Base-by-base conservation (phyloP, 805 yeast species). In the Wickerhamiella cacticola region DNA sequence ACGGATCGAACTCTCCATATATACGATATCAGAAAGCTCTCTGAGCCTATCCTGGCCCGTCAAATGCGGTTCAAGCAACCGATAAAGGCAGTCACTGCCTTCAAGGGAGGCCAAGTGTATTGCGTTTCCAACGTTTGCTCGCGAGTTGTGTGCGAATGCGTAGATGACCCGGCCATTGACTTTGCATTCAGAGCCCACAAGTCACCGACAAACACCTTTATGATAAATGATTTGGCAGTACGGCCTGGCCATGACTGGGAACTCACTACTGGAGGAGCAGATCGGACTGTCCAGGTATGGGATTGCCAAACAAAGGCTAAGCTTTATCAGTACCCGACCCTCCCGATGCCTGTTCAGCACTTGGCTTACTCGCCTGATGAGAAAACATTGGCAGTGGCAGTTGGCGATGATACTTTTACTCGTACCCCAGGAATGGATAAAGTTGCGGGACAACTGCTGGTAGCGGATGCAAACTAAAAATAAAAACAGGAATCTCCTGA, bases 231-330 rank as follows among this genome's bases (percentile, higher is more conserved):
- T 7, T 58, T 73, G 2, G 63, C 59, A 7, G 64, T 67, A 44
- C 60, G 62, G 2, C 31, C 39, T 19, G 49, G 60, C 45, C 33
- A 19, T 15, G 28, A 31, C 13, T 55, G 59, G 39, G 60, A 68
- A 2, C 61, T 73, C 13, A 68, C 67, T 50, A 72, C 77, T 1
- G 70, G 68, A 1, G 78, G 76, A 2, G 64, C 69, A 3, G 78
- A 74, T 55, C 72, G 73, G 1, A 56, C 61, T n/a, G 64, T 73
- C 10, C 71, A 74, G 53, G 56, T 69, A 23, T 71, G 78, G 76
- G 69, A 72, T 51, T 63, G 63, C 61, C 54, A 61, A 28, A 19
- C 23, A 5, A 39, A 35, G n/a, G 15, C 18, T 10, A 22, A 24
- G 24, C 29, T 41, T 2, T 16, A 29, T n/a, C 29, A 40, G 19